These are phyloP conservation scores for Pleurotus sapidus DNA, from an alignment of 768 basidiomycete genomes.

Conservation along the genomic window DNA sequence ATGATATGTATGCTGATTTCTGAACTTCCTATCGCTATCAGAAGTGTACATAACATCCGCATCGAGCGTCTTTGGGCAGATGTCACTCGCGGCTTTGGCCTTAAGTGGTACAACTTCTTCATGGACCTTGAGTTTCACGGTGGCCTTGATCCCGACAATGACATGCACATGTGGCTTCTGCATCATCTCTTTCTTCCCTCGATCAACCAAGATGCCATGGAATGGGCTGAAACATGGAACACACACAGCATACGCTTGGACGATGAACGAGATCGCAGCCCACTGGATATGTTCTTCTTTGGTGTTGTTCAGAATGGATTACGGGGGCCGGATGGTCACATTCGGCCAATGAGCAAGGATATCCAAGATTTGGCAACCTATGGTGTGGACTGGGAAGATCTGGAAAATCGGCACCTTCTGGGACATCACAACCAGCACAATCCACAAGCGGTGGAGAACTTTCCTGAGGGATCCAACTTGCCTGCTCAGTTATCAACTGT, in stretches of 20 bases:
- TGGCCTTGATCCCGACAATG: conserved; percentile 14
- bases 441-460: too few species aligned
- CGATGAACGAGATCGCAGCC: conserved; percentile 19
- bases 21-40: conserved; percentile 1
- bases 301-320: conserved; percentile 25
- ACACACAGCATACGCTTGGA: conserved; percentile 18
- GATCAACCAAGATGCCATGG: conserved; percentile 16
- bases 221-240: conserved; percentile 24
- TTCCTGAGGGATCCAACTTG: too few species aligned
- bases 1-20: neutral
- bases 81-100: conserved; percentile 18
- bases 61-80: conserved; percentile 25
- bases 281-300: conserved; percentile 29
- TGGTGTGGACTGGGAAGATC: conserved; percentile 11
- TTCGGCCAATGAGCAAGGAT: neutral
- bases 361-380: conserved; percentile 4
- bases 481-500: too few species aligned
- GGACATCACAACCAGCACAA: neutral
- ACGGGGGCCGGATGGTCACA: conserved; percentile 6
- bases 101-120: conserved; percentile 27
- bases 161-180: conserved; percentile 23
- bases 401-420: neutral
- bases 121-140: conserved; percentile 15
- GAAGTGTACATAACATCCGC: conserved; percentile 24
- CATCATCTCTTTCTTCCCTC: conserved; percentile 20